Percentiles rank a stretch among this genome's conserved stretches.
Conservation (phyloP, 306 rosid species). For the Lathyrus sativus region DNA sequence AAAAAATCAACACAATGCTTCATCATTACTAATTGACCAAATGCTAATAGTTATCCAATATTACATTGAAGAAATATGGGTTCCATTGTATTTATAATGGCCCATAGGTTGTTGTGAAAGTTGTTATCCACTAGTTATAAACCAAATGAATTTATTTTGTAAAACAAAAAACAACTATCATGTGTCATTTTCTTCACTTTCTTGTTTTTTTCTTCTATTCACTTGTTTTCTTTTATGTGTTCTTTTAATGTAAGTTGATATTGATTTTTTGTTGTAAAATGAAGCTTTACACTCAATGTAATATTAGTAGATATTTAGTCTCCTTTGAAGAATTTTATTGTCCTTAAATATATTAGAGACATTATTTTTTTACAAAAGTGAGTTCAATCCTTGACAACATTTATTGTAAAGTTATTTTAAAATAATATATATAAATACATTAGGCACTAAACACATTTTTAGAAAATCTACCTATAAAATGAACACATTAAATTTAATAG, state of each 20-base stretch:
- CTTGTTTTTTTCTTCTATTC: not conserved
- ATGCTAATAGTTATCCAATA: conserved; percentile 10
- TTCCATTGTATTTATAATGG: conserved; percentile 12
- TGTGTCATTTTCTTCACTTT: not conserved
- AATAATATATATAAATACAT: too few relatives aligned
- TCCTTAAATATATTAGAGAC: too few relatives aligned
- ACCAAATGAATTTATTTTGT: not conserved
- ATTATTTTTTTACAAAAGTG: too few relatives aligned
- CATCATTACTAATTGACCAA: conserved; percentile 39
- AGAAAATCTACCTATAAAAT: too few relatives aligned
- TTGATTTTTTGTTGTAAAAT: not conserved
- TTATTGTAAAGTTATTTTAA: too few relatives aligned
- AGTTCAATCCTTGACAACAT: too few relatives aligned
- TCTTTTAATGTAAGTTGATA: not conserved
- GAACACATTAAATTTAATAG: too few relatives aligned
- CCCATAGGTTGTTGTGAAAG: conserved; percentile 10
- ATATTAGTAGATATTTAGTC: not conserved
- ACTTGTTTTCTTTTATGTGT: not conserved
- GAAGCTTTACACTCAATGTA: not conserved
- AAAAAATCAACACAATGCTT: conserved; percentile 33
- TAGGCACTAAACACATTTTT: too few relatives aligned
- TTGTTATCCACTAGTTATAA: not conserved
- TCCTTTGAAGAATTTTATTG: too few relatives aligned
- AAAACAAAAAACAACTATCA: not conserved
- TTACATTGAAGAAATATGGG: conserved; percentile 20